A percentile compares a stretch with the other conserved stretches of the same genome.
These are phyloP conservation scores for Artemisia annua DNA, from an alignment of 129 eudicot species.

Conservation along the genomic window DNA sequence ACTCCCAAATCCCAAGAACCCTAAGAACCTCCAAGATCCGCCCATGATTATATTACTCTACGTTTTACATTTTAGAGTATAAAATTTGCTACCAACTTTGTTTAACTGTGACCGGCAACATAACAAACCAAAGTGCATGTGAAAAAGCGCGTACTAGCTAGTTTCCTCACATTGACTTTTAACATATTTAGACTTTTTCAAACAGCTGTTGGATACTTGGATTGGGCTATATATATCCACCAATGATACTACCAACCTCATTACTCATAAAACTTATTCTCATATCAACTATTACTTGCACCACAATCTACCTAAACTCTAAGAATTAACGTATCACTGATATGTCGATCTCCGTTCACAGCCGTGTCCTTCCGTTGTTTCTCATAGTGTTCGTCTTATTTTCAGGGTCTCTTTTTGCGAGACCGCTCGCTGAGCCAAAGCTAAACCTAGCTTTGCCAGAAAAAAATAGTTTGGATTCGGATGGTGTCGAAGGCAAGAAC, in stretches of 20 bases:
- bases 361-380: constrained; percentile 5
- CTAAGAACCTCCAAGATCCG: too few relatives aligned
- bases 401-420: neutral
- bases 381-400: constrained; percentile 20
- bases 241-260: neutral
- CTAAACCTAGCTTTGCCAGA: constrained; percentile 5
- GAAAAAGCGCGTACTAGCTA: too few relatives aligned
- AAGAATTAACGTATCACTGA: neutral
- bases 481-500: constrained; percentile 1
- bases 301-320: constrained; percentile 24
- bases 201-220: neutral
- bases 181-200: constrained; percentile 11
- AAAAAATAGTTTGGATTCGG: constrained; percentile 6
- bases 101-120: too few relatives aligned
- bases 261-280: too few relatives aligned
- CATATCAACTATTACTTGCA: constrained; percentile 29
- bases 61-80: too few relatives aligned
- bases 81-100: too few relatives aligned
- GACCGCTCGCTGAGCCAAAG: constrained; percentile 19
- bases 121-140: too few relatives aligned
- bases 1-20: too few relatives aligned
- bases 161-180: neutral
- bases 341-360: constrained; percentile 17
- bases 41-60: too few relatives aligned
- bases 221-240: too few relatives aligned